These are phyloP conservation scores for Paralagenidium karlingii DNA, from an alignment of 352 stramenopile species.

Conservation along the genomic window DNA sequence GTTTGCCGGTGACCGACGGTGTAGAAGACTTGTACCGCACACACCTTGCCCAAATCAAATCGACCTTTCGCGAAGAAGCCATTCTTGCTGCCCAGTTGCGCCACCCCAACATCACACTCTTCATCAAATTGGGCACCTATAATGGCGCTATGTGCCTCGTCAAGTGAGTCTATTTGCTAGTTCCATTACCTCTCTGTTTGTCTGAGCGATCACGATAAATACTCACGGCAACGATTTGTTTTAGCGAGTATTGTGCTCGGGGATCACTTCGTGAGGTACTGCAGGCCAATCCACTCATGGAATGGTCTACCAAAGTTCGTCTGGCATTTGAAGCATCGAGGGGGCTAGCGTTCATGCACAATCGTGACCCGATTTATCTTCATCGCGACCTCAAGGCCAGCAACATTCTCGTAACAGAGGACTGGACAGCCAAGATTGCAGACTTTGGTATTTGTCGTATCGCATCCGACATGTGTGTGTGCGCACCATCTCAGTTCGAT, in stretches of 20 bases:
- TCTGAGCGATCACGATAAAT: too few species aligned
- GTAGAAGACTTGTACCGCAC: constrained; percentile 52
- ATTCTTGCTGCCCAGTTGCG: constrained; percentile 42
- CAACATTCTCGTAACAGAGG: constrained; percentile 60
- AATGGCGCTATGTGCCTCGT: constrained; percentile 53
- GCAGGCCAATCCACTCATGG: constrained; percentile 38
- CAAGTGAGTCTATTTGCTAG: constrained; percentile 29
- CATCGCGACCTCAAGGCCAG: constrained; percentile 63
- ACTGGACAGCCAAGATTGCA: constrained; percentile 63
- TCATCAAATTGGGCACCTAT: constrained; percentile 59
- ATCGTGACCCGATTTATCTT: constrained; percentile 56
- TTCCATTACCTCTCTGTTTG: too few species aligned
- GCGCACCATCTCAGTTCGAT: constrained; percentile 5
- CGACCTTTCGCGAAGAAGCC: constrained; percentile 55
- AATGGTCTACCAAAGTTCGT: constrained; percentile 55
- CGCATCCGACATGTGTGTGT: constrained; percentile 41
- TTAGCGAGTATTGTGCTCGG: constrained; percentile 49
- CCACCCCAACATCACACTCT: constrained; percentile 66
- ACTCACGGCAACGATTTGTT: too few species aligned
- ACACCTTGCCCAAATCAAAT: constrained; percentile 38
- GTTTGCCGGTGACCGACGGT: constrained; percentile 23
- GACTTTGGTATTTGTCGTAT: constrained; percentile 69
- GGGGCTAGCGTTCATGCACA: constrained; percentile 70
- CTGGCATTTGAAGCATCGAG: constrained; percentile 56
- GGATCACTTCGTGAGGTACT: constrained; percentile 50